phyloP scores from a whole-genome alignment of 1,284 basidiomycete genomes.

The Marasmius oreades region DNA sequence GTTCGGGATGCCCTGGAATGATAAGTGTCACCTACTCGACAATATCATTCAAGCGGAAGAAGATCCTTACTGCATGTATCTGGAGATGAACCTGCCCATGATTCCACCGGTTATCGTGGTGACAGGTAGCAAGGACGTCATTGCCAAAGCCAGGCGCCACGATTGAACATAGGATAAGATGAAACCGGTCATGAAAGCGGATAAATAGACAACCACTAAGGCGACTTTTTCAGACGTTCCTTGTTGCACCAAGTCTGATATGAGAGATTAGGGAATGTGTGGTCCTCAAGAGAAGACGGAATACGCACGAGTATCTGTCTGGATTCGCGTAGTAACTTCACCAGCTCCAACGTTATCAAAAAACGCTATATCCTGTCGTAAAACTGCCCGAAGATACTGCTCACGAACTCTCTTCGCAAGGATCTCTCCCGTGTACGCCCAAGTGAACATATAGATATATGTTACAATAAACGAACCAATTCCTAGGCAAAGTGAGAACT shows the following conservation, averaged over 20 bases:
- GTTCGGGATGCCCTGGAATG: conserved; percentile 57
- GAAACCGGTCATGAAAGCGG: conserved; percentile 81
- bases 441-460: conserved; percentile 80
- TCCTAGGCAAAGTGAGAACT: too few species aligned
- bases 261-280: neutral
- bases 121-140: conserved; percentile 86
- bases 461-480: conserved; percentile 68
- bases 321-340: conserved; percentile 93
- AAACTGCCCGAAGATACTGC: conserved; percentile 67
- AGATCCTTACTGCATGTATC: conserved; percentile 62
- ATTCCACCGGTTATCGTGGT: conserved; percentile 75
- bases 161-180: conserved; percentile 65
- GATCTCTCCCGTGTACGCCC: conserved; percentile 87
- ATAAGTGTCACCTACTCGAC: conserved; percentile 1
- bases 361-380: conserved; percentile 86
- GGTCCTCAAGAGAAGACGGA: too few species aligned
- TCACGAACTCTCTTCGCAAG: conserved; percentile 85
- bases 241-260: conserved; percentile 77
- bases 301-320: conserved; percentile 83
- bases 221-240: conserved; percentile 88
- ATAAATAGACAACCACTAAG: conserved; percentile 57
- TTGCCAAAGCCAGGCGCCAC: conserved; percentile 86
- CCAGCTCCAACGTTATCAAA: conserved; percentile 94
- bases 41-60: neutral
- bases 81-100: conserved; percentile 78